phyloP scores from a whole-genome alignment of 2,329 filamentous ascomycete genomes.

The Orbilia javanica region DNA sequence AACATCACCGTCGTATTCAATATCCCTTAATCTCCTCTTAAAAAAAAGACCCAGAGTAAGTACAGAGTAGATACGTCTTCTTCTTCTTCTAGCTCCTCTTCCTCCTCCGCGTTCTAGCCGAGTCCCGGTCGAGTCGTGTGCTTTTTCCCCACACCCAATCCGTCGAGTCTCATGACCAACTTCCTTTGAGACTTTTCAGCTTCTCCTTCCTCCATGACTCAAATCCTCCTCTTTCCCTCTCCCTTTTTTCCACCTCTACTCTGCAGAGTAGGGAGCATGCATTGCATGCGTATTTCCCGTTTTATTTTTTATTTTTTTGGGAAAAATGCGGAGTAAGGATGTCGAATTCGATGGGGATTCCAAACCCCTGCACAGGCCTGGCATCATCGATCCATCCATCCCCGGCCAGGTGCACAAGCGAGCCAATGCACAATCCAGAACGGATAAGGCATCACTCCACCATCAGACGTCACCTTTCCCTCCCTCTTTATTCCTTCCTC shows the following conservation, averaged over 20 bases:
- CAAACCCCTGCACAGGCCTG: background rate
- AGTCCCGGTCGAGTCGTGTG: conserved; percentile 2
- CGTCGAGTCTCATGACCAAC: conserved; percentile 6
- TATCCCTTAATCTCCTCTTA: background rate
- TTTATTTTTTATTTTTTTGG: no score
- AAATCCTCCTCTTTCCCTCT: background rate
- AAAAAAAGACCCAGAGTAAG: background rate
- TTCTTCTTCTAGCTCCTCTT: background rate
- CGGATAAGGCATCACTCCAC: conserved; percentile 42
- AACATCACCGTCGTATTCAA: background rate
- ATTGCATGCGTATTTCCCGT: no score
- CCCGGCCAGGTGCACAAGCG: conserved; percentile 1
- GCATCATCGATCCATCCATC: background rate
- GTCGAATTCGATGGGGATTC: background rate
- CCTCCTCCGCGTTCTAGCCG: background rate
- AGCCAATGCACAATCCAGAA: background rate
- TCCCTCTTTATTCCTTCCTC: background rate
- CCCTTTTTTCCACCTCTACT: no score
- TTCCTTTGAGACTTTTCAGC: conserved; percentile 11
- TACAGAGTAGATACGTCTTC: background rate
- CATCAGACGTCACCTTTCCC: conserved; percentile 48
- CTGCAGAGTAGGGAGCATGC: no score
- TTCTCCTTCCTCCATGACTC: background rate
- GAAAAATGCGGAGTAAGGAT: background rate
- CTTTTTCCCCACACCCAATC: conserved; percentile 11